These are phyloP conservation scores for Cynara cardunculus DNA, from an alignment of 129 eudicot species.

Conservation along the genomic window DNA sequence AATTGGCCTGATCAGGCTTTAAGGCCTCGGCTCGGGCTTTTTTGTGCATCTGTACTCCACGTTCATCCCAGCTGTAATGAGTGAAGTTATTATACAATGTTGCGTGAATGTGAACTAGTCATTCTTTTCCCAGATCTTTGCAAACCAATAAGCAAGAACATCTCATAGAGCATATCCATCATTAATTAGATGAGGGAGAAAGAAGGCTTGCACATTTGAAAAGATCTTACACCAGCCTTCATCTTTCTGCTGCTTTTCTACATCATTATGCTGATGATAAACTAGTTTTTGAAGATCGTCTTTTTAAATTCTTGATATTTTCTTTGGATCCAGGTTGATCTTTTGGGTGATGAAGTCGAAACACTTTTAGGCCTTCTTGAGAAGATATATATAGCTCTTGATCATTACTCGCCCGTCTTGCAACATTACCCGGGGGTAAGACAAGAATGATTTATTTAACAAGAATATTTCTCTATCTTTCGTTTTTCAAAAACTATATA, in stretches of 20 bases:
- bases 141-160: too few species aligned
- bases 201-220: too few species aligned
- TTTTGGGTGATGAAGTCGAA: constrained; percentile 95
- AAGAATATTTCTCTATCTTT: not conserved
- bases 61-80: too few species aligned
- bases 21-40: too few species aligned
- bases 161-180: too few species aligned
- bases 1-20: too few species aligned
- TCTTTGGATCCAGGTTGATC: constrained; percentile 70
- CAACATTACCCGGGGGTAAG: constrained; percentile 98
- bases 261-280: not conserved
- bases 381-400: constrained; percentile 88
- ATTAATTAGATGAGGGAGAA: too few species aligned
- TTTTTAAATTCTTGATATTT: constrained; percentile 14
- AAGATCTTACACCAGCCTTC: not conserved
- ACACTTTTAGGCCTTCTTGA: constrained; percentile 63
- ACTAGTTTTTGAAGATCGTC: not conserved
- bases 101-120: too few species aligned
- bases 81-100: too few species aligned
- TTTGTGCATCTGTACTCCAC: too few species aligned
- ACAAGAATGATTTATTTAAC: not conserved
- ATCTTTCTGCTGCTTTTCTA: not conserved
- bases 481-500: not conserved
- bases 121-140: too few species aligned
- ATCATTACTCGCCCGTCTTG: constrained; percentile 88